These are phyloP conservation scores for Lepiota venenata DNA, from an alignment of 768 basidiomycete genomes.

Conservation along the genomic window DNA sequence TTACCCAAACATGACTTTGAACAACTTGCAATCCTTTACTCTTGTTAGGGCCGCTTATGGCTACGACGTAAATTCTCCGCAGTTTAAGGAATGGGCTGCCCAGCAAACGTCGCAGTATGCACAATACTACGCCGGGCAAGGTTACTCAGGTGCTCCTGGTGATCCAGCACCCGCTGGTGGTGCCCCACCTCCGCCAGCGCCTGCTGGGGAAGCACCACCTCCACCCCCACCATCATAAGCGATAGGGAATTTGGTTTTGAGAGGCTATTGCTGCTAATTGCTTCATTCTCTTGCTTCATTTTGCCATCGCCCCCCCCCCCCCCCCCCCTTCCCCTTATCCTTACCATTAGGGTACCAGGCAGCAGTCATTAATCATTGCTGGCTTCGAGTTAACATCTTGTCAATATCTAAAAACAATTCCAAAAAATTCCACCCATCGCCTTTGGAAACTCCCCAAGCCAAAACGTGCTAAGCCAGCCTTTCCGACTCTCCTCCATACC, in stretches of 20 bases:
- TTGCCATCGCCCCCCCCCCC: no score
- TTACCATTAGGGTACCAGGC: no score
- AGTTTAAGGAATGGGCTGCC: conserved; percentile 74
- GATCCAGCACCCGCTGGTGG: conserved; percentile 2
- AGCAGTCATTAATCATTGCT: no score
- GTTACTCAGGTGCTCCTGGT: neutral
- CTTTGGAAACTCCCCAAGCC: no score
- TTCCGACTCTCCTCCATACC: conserved; percentile 51
- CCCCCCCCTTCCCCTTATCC: no score
- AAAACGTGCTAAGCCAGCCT: conserved; percentile 16
- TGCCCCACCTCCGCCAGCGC: conserved; percentile 1
- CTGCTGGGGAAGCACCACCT: neutral
- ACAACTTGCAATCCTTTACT: neutral
- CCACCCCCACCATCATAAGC: conserved; percentile 4
- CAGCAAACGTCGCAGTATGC: conserved; percentile 61
- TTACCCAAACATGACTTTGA: neutral
- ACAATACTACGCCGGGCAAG: conserved; percentile 56
- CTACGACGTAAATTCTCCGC: conserved; percentile 71
- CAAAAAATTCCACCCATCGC: no score
- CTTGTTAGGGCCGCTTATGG: conserved; percentile 65
- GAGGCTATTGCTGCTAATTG: neutral
- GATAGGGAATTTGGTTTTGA: neutral
- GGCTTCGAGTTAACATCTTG: no score
- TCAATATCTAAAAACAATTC: no score
- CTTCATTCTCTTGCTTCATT: no score